Conservation (phyloP, 371 early-diverging fungal species). For the Synchytrium microbalum region DNA sequence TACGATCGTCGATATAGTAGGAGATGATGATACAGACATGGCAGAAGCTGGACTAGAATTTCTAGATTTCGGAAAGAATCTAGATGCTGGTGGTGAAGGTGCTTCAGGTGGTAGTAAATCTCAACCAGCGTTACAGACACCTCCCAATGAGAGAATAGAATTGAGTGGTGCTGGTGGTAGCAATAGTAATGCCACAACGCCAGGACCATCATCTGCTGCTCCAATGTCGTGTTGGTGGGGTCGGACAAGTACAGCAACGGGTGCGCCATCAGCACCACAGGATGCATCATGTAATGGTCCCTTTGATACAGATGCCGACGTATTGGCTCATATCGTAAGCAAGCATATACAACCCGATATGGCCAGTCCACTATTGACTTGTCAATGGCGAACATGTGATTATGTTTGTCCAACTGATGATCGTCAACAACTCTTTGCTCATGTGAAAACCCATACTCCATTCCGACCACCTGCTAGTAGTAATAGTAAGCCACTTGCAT, state of each 20-base stretch:
- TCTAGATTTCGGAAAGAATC: background rate
- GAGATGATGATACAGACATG: background rate
- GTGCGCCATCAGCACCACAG: background rate
- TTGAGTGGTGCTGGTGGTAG: too few relatives aligned
- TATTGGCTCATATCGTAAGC: background rate
- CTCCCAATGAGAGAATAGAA: background rate
- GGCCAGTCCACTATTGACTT: background rate
- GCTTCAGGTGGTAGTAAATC: background rate
- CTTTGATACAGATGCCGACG: background rate
- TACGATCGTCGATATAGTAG: too few relatives aligned
- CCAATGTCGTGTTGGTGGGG: background rate
- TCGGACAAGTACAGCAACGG: background rate
- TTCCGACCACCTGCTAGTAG: background rate
- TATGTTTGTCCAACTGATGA: background rate
- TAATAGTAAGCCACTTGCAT: background rate
- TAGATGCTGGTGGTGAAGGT: background rate
- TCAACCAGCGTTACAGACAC: background rate
- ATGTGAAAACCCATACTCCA: background rate
- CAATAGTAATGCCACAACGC: background rate
- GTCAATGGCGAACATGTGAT: background rate
- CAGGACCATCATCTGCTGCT: background rate
- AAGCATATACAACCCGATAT: background rate
- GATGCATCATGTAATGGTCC: background rate
- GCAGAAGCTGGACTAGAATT: background rate
- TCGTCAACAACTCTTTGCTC: background rate